Percentiles rank a stretch among this genome's conserved stretches.
phyloP scores from a whole-genome alignment of 768 basidiomycete genomes.

The Nidularia sp. region DNA sequence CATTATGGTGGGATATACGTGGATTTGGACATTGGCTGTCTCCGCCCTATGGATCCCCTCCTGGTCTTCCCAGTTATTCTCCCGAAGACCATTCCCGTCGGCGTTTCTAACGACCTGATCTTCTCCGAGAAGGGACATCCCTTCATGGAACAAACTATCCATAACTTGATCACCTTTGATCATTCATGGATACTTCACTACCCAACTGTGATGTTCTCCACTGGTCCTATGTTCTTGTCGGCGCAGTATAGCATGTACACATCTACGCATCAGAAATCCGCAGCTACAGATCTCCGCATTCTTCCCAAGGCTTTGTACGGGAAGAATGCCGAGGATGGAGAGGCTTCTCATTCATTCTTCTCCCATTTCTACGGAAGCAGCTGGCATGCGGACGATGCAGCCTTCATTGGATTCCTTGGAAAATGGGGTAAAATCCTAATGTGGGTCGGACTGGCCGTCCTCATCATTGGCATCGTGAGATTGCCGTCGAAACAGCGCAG shows the following conservation, averaged over 20 bases:
- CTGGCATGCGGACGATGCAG: conserved; percentile 98
- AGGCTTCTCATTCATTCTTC: conserved; percentile 91
- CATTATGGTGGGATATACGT: conserved; percentile 94
- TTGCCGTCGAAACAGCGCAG: conserved; percentile 59
- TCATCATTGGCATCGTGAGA: conserved; percentile 66
- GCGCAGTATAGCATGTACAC: conserved; percentile 89
- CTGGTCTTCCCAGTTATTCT: conserved; percentile 85
- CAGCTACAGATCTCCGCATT: conserved; percentile 78
- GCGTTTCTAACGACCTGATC: conserved; percentile 97
- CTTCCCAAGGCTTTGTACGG: conserved; percentile 97
- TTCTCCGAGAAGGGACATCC: conserved; percentile 82
- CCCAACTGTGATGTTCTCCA: conserved; percentile 99
- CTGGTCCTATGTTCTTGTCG: conserved; percentile 98
- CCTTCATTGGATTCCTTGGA: conserved; percentile 91
- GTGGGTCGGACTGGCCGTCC: conserved; percentile 74
- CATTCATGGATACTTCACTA: conserved; percentile 95
- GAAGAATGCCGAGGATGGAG: conserved; percentile 82
- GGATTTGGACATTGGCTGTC: conserved; percentile 95
- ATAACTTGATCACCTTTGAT: conserved; percentile 88
- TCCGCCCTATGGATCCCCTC: conserved; percentile 81
- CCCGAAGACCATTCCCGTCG: conserved; percentile 94
- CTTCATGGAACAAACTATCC: conserved; percentile 90
- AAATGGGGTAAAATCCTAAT: conserved; percentile 85
- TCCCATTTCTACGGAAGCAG: conserved; percentile 97
- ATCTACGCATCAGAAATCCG: conserved; percentile 59